phyloP scores from a whole-genome alignment of 116 monocot genomes.

The Iris pallida region DNA sequence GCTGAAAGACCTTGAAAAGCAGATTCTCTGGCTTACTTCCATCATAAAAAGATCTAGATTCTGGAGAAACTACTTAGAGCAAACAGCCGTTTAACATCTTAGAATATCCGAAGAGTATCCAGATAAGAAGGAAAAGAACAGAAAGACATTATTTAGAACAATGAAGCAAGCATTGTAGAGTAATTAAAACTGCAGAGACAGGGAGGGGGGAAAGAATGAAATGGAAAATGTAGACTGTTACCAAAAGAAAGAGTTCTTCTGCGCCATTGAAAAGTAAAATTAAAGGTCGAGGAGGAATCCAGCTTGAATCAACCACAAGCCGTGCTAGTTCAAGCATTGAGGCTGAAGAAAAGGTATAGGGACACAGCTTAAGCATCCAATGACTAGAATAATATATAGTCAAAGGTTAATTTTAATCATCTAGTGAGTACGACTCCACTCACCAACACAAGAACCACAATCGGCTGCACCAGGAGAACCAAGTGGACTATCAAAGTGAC shows the following conservation, averaged over 20 bases:
- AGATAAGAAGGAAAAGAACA: not conserved
- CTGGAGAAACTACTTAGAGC: not conserved
- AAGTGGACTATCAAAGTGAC: slow-evolving; percentile 92
- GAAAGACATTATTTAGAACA: slow-evolving; percentile 1
- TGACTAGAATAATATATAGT: not conserved
- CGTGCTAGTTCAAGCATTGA: slow-evolving; percentile 96
- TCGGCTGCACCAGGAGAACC: slow-evolving; percentile 96
- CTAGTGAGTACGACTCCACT: slow-evolving; percentile 17
- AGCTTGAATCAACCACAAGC: slow-evolving; percentile 81
- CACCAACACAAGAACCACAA: slow-evolving; percentile 99
- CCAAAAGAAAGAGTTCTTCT: slow-evolving; percentile 95
- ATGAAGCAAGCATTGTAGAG: not conserved
- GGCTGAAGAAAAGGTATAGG: slow-evolving; percentile 40
- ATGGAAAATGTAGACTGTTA: slow-evolving; percentile 23
- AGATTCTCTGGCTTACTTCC: not conserved
- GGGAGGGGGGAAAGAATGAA: slow-evolving; percentile 5
- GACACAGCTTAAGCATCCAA: not conserved
- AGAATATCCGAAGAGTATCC: not conserved
- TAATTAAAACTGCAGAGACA: not conserved
- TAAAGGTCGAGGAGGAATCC: slow-evolving; percentile 88
- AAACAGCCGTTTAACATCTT: not conserved
- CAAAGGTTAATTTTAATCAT: not conserved
- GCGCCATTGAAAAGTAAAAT: slow-evolving; percentile 99
- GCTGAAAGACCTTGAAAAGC: not conserved
- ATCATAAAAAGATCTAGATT: not conserved